Evolutionary conservation across 2,329 filamentous ascomycete species (phyloP).

Genomic region (Xylariales sp.): DNA sequence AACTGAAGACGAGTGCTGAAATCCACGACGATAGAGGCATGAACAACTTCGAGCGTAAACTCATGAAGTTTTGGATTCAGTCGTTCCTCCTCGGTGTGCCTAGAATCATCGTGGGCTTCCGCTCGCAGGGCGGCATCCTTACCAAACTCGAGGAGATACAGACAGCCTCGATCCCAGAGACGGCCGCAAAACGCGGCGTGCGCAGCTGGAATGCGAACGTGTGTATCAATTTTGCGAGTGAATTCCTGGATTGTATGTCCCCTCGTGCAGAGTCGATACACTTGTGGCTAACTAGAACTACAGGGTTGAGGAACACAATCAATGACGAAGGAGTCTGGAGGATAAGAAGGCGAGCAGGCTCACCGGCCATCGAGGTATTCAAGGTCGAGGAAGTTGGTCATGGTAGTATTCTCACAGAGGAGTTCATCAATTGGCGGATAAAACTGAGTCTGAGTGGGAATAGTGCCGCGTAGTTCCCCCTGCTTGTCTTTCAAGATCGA

Average conservation of each 20-base stretch:
- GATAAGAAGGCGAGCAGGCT: slow-evolving; percentile 74
- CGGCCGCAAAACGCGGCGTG: slow-evolving; percentile 73
- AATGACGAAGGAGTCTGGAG: slow-evolving; percentile 83
- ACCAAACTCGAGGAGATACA: slow-evolving; percentile 80
- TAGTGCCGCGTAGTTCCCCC: slow-evolving; percentile 24
- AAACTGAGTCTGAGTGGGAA: slow-evolving; percentile 55
- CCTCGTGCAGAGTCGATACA: slow-evolving; percentile 14
- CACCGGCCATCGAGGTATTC: slow-evolving; percentile 76
- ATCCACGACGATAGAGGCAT: slow-evolving; percentile 75
- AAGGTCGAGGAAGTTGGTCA: slow-evolving; percentile 79
- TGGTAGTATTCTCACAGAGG: slow-evolving; percentile 78
- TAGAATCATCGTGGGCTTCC: slow-evolving; percentile 90
- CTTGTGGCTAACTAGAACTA: slow-evolving; percentile 16
- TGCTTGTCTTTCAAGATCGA: slow-evolving; percentile 21
- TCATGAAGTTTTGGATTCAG: slow-evolving; percentile 97
- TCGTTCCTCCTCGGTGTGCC: slow-evolving; percentile 94
- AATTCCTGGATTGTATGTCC: slow-evolving; percentile 78
- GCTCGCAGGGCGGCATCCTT: slow-evolving; percentile 78
- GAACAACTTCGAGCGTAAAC: slow-evolving; percentile 84
- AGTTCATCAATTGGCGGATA: slow-evolving; percentile 81
- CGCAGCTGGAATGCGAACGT: slow-evolving; percentile 89
- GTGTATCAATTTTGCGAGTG: slow-evolving; percentile 89
- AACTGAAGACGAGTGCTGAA: slow-evolving; percentile 89
- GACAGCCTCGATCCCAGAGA: slow-evolving; percentile 81
- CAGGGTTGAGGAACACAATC: slow-evolving; percentile 72